Evolutionary conservation across 257 asterid genomes (phyloP), one percentile per base, ranked within the genome.

Genomic region (Gentiana straminea): DNA sequence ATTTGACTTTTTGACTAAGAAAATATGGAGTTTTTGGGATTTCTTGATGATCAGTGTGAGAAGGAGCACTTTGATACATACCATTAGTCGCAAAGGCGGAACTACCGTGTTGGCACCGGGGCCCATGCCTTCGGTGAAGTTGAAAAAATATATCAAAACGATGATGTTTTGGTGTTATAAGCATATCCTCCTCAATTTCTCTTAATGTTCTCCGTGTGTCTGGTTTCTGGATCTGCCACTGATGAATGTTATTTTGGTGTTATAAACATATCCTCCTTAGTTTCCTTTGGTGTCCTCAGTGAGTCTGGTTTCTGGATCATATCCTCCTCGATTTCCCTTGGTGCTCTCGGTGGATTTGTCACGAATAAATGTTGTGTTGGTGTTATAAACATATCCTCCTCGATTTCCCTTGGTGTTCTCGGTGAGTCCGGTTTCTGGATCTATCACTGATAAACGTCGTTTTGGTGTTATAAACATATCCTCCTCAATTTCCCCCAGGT

Each of bases 111-210:
- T 53, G 66, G 41, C 58, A 49, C 68, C 51, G 70, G 65, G 66
- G 57, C 64, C 64, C 35, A 61, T 61, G 43, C 64, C 71, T 12
- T 63, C 66, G 67, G 65, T 58, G 75, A 60, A 67, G 73, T 67
- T 70, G 81, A 69, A 70, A 70, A 24, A 67, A 64, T 70, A 66
- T 73, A 60, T 67, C 59, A 47, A 57, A 63, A 55, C 67, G 74
- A 63, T 56, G 70, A 81, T 65, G 62, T 51, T 71, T 81, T 46
- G 79, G 75, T 79, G 67, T 73, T 73, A 70, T 76, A 74, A 77
- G 78, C 73, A 74, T 65, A 73, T 71, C n/a, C 58, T 75, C 78
- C 33, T 70, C 82, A 72, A 34, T 77, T 66, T 49, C 72, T 72
- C 77, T 74, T 72, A 67, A 73, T 68, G 82, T 77, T 51, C 62